phyloP scores from a whole-genome alignment of 192 early-diverging fungal species.

The Blastocladiella britannica region DNA sequence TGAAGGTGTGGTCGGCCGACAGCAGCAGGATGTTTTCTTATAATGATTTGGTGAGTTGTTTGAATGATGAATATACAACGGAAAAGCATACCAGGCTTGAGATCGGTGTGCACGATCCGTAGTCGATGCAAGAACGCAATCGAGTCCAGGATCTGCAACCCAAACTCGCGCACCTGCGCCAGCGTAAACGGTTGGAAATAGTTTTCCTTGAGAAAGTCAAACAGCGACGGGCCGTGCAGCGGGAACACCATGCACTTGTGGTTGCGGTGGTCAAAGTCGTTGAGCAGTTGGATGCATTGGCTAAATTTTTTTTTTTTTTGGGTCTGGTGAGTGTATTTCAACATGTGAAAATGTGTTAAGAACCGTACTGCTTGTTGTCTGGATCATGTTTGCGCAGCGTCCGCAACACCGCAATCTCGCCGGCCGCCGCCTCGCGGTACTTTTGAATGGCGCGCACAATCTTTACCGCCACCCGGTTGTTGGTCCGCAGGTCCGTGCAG shows the following conservation, averaged over 20 bases:
- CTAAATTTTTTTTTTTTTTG: conserved; percentile 13
- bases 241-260: conserved; percentile 99
- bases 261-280: conserved; percentile 68
- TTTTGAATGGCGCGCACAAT: conserved; percentile 84
- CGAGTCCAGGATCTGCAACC: conserved; percentile 59
- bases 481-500: conserved; percentile 44
- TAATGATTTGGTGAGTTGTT: no score
- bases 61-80: no score
- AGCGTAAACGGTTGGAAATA: conserved; percentile 70
- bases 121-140: conserved; percentile 80
- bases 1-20: conserved; percentile 7
- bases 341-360: conserved; percentile 1
- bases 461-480: conserved; percentile 60
- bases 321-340: not conserved
- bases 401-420: conserved; percentile 72
- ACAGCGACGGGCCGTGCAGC: conserved; percentile 62
- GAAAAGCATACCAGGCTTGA: no score
- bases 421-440: conserved; percentile 78
- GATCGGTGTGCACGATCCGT: conserved; percentile 80
- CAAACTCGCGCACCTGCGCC: conserved; percentile 65
- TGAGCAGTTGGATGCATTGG: conserved; percentile 70
- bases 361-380: conserved; percentile 43
- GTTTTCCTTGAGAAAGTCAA: conserved; percentile 91
- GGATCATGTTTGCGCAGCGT: conserved; percentile 63
- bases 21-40: conserved; percentile 80